Percentiles rank a stretch among this genome's conserved stretches.
Conservation (phyloP, 2,329 filamentous ascomycete genomes). For the Pseudocercospora ulei region DNA sequence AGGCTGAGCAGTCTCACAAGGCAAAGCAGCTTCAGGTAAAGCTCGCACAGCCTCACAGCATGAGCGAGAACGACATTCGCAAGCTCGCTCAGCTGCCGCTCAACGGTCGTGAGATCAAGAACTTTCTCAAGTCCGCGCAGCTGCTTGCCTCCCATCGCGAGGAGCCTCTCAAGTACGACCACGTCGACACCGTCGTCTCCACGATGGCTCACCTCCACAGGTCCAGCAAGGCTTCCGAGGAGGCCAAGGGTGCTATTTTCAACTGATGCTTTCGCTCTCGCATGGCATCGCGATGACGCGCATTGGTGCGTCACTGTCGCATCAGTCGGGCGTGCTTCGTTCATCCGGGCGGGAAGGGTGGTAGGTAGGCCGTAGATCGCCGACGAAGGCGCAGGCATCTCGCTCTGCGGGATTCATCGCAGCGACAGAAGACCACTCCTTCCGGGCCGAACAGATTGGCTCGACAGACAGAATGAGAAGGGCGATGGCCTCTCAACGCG, state of each 20-base stretch:
- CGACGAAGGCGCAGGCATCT: no score
- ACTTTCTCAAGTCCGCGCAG: constrained; percentile 37
- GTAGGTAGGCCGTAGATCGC: no score
- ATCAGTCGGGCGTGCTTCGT: no score
- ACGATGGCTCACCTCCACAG: constrained; percentile 32
- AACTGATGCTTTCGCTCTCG: neutral
- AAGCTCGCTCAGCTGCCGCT: constrained; percentile 30
- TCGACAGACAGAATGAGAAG: no score
- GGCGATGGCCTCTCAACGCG: no score
- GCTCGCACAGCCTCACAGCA: constrained; percentile 23
- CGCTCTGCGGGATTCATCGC: no score
- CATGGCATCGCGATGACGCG: neutral
- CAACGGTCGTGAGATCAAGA: constrained; percentile 41
- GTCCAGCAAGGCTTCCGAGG: constrained; percentile 23
- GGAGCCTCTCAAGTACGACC: constrained; percentile 25
- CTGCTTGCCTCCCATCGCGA: constrained; percentile 27
- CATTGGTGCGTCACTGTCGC: no score
- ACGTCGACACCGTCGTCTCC: constrained; percentile 34
- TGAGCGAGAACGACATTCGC: constrained; percentile 30
- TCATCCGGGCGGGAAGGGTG: no score
- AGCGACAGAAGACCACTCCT: no score
- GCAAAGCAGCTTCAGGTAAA: neutral
- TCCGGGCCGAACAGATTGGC: no score
- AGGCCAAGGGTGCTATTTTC: constrained; percentile 16
- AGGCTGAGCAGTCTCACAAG: constrained; percentile 19